A percentile compares a stretch with the other conserved stretches of the same genome.
Evolutionary conservation across 2,329 filamentous ascomycete species (phyloP).

Genomic region (Teratosphaeria destructans): DNA sequence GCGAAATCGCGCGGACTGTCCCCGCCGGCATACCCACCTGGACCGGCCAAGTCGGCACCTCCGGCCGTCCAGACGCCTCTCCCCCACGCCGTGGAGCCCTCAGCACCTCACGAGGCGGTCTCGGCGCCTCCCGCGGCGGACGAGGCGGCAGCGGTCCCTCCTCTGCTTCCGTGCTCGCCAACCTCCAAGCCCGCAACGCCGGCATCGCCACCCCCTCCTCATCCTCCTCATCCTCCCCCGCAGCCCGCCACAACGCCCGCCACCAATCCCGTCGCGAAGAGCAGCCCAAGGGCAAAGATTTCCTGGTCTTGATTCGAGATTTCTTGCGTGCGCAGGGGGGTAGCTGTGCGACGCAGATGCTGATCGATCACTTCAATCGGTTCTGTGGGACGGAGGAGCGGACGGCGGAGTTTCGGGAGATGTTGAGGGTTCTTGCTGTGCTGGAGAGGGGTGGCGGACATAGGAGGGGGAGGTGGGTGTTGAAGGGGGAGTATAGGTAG

Average conservation of each 20-base stretch:
- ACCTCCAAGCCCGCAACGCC: constrained; percentile 33
- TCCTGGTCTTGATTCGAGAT: constrained; percentile 53
- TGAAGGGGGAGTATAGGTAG: constrained; percentile 46
- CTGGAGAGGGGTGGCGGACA: constrained; percentile 41
- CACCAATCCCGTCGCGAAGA: not conserved
- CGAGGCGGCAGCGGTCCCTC: constrained; percentile 31
- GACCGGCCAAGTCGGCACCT: constrained; percentile 76
- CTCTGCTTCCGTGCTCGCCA: constrained; percentile 33
- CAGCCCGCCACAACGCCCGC: not conserved
- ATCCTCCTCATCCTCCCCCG: constrained; percentile 19
- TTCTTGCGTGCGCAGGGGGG: constrained; percentile 73
- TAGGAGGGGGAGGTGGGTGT: constrained; percentile 42
- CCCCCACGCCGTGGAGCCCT: constrained; percentile 19
- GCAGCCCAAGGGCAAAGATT: constrained; percentile 31
- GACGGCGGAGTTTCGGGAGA: constrained; percentile 70
- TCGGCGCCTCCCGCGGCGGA: constrained; percentile 17
- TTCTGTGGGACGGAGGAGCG: constrained; percentile 60
- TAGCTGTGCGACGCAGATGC: constrained; percentile 67
- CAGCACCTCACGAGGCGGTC: constrained; percentile 17
- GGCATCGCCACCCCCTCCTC: constrained; percentile 12
- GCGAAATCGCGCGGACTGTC: constrained; percentile 59
- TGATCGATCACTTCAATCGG: constrained; percentile 82
- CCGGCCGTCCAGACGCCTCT: constrained; percentile 56
- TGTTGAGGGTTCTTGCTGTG: constrained; percentile 64
- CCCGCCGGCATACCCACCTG: constrained; percentile 84